Percentiles rank a stretch among this genome's conserved stretches.
Evolutionary conservation across 2,329 filamentous ascomycete genomes (phyloP).

Genomic region (Trichophyton equinum): DNA sequence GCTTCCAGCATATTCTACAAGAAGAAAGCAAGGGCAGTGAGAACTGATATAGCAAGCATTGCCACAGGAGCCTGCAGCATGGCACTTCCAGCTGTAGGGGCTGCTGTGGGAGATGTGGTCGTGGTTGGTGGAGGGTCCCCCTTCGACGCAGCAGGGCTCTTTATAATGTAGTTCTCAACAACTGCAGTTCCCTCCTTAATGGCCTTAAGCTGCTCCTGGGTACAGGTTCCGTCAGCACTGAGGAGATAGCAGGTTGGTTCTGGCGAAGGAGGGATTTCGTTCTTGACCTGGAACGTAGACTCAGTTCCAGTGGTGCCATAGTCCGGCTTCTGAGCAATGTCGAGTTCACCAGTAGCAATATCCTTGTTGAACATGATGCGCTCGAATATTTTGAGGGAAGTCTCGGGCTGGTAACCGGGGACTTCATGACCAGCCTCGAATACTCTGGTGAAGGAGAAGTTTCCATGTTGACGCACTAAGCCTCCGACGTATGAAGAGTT

Average conservation of each 20-base stretch:
- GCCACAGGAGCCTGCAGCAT: background rate
- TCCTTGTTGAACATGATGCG: conserved; percentile 41
- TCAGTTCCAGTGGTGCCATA: conserved; percentile 31
- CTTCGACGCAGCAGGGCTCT: conserved; percentile 16
- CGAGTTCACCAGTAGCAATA: conserved; percentile 42
- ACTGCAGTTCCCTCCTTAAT: conserved; percentile 35
- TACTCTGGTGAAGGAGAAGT: conserved; percentile 32
- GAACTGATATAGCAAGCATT: background rate
- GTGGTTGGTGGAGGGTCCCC: background rate
- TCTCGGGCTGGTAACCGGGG: conserved; percentile 44
- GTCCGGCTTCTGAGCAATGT: conserved; percentile 24
- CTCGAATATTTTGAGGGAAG: conserved; percentile 42
- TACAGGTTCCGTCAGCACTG: conserved; percentile 29
- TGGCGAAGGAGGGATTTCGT: conserved; percentile 30
- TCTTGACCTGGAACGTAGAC: conserved; percentile 34
- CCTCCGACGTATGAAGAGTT: conserved; percentile 28
- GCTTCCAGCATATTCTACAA: background rate
- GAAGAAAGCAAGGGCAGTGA: background rate
- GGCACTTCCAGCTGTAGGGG: background rate
- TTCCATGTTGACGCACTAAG: conserved; percentile 28
- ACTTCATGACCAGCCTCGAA: conserved; percentile 27
- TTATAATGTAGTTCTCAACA: conserved; percentile 37
- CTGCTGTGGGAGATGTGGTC: background rate
- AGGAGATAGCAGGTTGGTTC: conserved; percentile 35
- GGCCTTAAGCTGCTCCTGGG: conserved; percentile 31